Conservation (phyloP, 2,329 filamentous ascomycete genomes). For the Curvularia hawaiiensis region DNA sequence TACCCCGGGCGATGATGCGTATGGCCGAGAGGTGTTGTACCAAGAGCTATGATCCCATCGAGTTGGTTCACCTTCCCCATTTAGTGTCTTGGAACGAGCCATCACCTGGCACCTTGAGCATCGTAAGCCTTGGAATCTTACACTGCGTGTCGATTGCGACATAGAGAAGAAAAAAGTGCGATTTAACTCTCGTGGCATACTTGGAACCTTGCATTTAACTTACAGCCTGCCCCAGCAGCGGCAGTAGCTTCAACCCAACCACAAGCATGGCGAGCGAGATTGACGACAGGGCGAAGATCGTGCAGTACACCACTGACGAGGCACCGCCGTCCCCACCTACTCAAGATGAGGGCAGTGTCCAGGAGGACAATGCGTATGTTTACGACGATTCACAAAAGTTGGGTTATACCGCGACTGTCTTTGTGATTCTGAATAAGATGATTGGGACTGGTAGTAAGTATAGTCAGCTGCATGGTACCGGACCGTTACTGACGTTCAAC, state of each 20-base stretch:
- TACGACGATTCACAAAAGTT: constrained; percentile 42
- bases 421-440: constrained; percentile 44
- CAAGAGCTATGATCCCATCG: constrained; percentile 25
- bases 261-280: constrained; percentile 29
- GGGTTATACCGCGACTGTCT: constrained; percentile 42
- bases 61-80: constrained; percentile 37
- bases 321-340: constrained; percentile 20
- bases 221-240: background rate
- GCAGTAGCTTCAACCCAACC: background rate
- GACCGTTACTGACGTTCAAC: constrained; percentile 14
- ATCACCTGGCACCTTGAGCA: constrained; percentile 26
- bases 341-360: constrained; percentile 32
- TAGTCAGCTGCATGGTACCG: background rate
- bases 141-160: constrained; percentile 35
- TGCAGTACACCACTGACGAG: constrained; percentile 19
- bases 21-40: constrained; percentile 23
- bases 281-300: constrained; percentile 31
- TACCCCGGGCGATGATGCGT: constrained; percentile 20
- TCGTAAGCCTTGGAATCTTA: constrained; percentile 35
- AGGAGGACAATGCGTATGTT: constrained; percentile 41
- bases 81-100: constrained; percentile 18
- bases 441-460: constrained; percentile 36
- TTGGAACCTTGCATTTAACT: constrained; percentile 11
- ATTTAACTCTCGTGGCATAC: constrained; percentile 11
- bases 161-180: constrained; percentile 14